Evolutionary conservation across 2,329 filamentous ascomycete species (phyloP).

Genomic region (Pleurostoma richardsiae): DNA sequence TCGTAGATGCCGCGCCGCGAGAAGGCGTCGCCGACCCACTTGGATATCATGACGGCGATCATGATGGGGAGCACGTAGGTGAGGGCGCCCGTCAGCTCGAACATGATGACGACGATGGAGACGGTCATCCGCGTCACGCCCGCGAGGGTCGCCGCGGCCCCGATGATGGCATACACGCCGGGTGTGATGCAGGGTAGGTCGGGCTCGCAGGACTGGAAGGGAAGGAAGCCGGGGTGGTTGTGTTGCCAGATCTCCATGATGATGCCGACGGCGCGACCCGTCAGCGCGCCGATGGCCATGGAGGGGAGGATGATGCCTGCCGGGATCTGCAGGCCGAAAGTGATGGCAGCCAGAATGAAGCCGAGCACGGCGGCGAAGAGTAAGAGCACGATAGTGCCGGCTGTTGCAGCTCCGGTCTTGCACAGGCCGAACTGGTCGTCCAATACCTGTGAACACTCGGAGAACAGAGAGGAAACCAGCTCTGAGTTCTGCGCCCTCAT

Average conservation of each 20-base stretch:
- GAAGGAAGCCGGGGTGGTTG: constrained; percentile 69
- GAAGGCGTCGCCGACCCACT: constrained; percentile 97
- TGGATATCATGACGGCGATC: constrained; percentile 96
- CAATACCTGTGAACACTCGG: constrained; percentile 76
- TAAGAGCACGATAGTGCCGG: constrained; percentile 76
- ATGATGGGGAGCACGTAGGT: constrained; percentile 98
- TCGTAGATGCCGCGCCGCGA: constrained; percentile 94
- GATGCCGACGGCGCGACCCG: constrained; percentile 84
- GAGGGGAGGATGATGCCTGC: constrained; percentile 94
- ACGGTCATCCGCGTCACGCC: constrained; percentile 96
- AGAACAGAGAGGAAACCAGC: constrained; percentile 85
- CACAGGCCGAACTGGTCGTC: constrained; percentile 90
- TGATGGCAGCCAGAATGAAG: constrained; percentile 79
- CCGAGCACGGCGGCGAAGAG: constrained; percentile 78
- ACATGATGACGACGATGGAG: constrained; percentile 99
- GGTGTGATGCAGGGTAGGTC: constrained; percentile 87
- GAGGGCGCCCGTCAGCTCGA: constrained; percentile 92
- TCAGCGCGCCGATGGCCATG: constrained; percentile 90
- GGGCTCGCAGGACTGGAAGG: constrained; percentile 77
- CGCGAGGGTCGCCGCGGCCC: constrained; percentile 87
- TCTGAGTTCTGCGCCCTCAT: constrained; percentile 92
- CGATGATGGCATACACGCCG: constrained; percentile 93
- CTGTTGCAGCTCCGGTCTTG: constrained; percentile 77
- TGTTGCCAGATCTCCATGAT: constrained; percentile 84
- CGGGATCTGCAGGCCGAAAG: constrained; percentile 90